phyloP scores from a whole-genome alignment of 2,329 filamentous ascomycete species.

The Fusarium sp. region DNA sequence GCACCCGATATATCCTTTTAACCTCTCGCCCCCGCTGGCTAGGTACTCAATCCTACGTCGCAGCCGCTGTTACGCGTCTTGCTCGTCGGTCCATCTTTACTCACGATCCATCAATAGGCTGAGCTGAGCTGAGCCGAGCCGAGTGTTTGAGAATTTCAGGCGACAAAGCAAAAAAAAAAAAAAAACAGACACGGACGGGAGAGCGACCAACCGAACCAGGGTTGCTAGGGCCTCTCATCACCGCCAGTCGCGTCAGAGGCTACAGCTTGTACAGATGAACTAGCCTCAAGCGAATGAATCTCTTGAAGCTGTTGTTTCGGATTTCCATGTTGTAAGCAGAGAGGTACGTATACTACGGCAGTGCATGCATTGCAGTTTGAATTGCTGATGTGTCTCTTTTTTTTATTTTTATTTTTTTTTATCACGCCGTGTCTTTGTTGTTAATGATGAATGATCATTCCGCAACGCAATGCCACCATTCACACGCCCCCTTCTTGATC shows the following conservation, averaged over 20 bases:
- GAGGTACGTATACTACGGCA: constrained; percentile 27
- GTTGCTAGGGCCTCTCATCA: constrained; percentile 17
- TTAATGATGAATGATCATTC: not conserved
- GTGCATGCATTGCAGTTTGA: constrained; percentile 8
- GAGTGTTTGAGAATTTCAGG: not conserved
- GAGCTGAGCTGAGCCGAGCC: constrained; percentile 14
- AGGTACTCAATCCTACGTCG: constrained; percentile 7
- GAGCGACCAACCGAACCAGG: constrained; percentile 22
- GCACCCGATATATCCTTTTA: constrained; percentile 14
- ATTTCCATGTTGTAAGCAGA: constrained; percentile 35
- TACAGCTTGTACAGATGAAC: constrained; percentile 26
- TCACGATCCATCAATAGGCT: not conserved
- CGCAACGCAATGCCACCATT: not conserved
- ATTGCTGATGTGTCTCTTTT: not conserved
- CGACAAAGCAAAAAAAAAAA: constrained; percentile 1
- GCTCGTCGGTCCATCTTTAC: not conserved
- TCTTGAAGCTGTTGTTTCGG: constrained; percentile 34
- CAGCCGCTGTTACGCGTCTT: constrained; percentile 19
- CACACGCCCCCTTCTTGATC: constrained; percentile 7
- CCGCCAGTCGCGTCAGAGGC: constrained; percentile 25
- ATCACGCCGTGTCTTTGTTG: not conserved
- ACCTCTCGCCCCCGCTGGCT: constrained; percentile 1
- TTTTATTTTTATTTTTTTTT: not conserved
- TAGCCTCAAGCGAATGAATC: constrained; percentile 24
- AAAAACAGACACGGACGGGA: constrained; percentile 3